phyloP scores from a whole-genome alignment of 371 early-diverging fungal genomes.

The Smittium mucronatum region DNA sequence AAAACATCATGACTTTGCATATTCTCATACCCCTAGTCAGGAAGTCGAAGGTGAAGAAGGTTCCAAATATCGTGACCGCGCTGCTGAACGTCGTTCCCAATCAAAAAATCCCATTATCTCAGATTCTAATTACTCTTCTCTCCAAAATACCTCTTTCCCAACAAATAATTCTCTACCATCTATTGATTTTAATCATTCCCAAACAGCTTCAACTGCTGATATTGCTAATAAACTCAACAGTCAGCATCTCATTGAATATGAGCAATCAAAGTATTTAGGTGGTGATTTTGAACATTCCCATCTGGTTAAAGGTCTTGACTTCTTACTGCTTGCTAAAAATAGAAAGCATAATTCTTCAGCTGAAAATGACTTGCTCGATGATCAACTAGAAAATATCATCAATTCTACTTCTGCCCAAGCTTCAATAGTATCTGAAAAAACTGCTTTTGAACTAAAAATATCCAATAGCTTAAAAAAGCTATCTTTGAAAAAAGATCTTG shows the following conservation, averaged over 20 bases:
- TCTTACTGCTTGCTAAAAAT: conserved; percentile 53
- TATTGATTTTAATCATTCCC: conserved; percentile 24
- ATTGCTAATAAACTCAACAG: not conserved
- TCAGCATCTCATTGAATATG: conserved; percentile 31
- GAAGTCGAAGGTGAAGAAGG: not conserved
- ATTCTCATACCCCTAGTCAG: not conserved
- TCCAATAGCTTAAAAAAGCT: no score
- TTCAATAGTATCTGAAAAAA: no score
- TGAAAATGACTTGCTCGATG: no score
- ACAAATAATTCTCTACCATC: not conserved
- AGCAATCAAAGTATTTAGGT: conserved; percentile 77
- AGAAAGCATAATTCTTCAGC: conserved; percentile 29
- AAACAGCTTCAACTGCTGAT: no score
- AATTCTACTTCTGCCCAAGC: no score
- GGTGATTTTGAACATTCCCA: conserved; percentile 79
- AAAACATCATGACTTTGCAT: not conserved
- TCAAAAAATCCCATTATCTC: conserved; percentile 43
- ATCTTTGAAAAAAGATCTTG: no score
- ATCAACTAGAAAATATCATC: no score
- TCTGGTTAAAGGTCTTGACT: conserved; percentile 84
- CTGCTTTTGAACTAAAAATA: no score
- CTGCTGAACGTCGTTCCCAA: conserved; percentile 66
- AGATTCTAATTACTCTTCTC: conserved; percentile 25
- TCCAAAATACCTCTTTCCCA: not conserved
- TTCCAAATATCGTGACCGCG: conserved; percentile 63